Evolutionary conservation across 2,329 filamentous ascomycete species (phyloP).

Genomic region (Fusarium drepaniforme): DNA sequence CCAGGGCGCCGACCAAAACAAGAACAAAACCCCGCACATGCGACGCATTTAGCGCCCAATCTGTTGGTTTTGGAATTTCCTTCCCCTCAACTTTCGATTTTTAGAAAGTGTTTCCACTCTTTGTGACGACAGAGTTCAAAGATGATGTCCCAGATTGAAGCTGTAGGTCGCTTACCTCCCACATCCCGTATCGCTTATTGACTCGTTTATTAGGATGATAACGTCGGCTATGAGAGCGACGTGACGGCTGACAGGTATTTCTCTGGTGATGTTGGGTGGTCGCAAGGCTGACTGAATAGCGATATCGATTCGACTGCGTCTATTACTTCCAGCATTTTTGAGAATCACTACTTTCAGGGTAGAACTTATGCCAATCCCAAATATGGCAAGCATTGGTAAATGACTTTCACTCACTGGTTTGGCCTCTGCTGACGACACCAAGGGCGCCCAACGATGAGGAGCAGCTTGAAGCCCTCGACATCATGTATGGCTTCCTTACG

Average conservation of each 20-base stretch:
- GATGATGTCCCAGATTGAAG: conserved; percentile 28
- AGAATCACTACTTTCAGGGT: conserved; percentile 36
- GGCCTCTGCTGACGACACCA: not conserved
- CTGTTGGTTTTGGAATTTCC: not conserved
- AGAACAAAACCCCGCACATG: not conserved
- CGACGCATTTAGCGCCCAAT: not conserved
- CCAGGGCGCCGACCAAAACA: not conserved
- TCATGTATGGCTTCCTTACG: conserved; percentile 28
- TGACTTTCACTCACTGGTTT: rapidly evolving
- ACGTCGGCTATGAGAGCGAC: conserved; percentile 19
- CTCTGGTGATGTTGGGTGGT: rapidly evolving
- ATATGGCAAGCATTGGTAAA: conserved; percentile 41
- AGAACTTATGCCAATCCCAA: conserved; percentile 40
- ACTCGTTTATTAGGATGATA: conserved; percentile 16
- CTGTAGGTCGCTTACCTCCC: conserved; percentile 9
- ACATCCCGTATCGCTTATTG: not conserved
- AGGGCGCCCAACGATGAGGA: conserved; percentile 41
- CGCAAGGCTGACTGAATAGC: conserved; percentile 10
- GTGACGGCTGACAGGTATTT: conserved; percentile 21
- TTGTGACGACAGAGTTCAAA: not conserved
- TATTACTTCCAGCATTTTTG: conserved; percentile 41
- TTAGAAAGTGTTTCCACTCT: not conserved
- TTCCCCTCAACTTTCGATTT: not conserved
- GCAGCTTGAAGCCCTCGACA: conserved; percentile 40
- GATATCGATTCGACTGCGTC: conserved; percentile 33